A percentile compares a stretch with the other conserved stretches of the same genome.
These are phyloP conservation scores for Pseudozyma hubeiensis DNA, from an alignment of 1,284 basidiomycete genomes.

Conservation along the genomic window DNA sequence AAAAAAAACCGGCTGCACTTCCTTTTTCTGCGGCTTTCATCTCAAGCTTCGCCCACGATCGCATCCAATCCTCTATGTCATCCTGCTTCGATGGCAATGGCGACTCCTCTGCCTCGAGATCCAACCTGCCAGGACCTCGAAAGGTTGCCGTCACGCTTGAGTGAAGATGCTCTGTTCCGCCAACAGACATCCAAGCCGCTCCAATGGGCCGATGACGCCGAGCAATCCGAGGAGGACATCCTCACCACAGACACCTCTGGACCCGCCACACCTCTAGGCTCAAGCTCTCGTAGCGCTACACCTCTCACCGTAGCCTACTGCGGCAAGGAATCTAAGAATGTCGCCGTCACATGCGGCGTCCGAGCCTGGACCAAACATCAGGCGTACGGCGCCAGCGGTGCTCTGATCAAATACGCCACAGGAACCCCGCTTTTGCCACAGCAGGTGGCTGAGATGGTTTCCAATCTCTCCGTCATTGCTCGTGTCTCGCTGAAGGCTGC, in stretches of 20 bases:
- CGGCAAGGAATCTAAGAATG: conserved; percentile 29
- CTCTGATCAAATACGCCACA: conserved; percentile 56
- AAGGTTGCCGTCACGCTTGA: conserved; percentile 30
- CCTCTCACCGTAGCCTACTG: conserved; percentile 30
- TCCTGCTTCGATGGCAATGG: conserved; percentile 1
- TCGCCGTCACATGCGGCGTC: conserved; percentile 40
- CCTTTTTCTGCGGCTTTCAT: too few species aligned
- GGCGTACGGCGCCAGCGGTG: conserved; percentile 47
- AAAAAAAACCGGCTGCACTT: too few species aligned
- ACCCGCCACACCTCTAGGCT: conserved; percentile 13
- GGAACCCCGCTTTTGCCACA: conserved; percentile 52
- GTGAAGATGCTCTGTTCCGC: conserved; percentile 27
- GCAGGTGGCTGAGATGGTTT: conserved; percentile 58
- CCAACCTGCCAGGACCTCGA: conserved; percentile 22
- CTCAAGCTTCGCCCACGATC: not conserved
- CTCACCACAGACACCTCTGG: conserved; percentile 31
- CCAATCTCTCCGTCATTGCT: conserved; percentile 52
- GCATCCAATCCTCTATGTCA: not conserved
- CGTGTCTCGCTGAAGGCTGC: conserved; percentile 60
- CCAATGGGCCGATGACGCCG: conserved; percentile 36
- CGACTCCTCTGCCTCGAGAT: not conserved
- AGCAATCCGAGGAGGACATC: conserved; percentile 18
- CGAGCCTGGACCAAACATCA: conserved; percentile 48
- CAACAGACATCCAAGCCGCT: conserved; percentile 28
- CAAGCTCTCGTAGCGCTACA: conserved; percentile 19